phyloP scores from a whole-genome alignment of 352 stramenopile genomes.

The Phytophthora sp. region DNA sequence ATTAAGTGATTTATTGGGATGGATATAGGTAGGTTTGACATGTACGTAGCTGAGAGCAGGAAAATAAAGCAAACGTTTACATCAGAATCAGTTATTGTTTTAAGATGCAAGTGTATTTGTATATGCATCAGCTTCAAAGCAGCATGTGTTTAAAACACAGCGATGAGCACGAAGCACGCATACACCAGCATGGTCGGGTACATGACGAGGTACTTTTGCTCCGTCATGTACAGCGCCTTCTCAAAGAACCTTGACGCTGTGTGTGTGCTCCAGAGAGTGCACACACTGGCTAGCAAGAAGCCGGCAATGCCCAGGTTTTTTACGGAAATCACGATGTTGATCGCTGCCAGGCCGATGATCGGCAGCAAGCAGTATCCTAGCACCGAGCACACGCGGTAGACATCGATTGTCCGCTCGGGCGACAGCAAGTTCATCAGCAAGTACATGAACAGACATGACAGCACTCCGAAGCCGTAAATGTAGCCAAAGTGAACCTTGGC shows the following conservation, averaged over 20 bases:
- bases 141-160: constrained; percentile 97
- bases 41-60: constrained; percentile 34
- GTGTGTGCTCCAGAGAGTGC: constrained; percentile 95
- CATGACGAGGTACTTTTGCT: constrained; percentile 97
- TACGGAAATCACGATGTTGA: constrained; percentile 93
- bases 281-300: constrained; percentile 86
- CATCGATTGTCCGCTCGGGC: constrained; percentile 84
- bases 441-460: constrained; percentile 96
- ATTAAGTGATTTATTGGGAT: constrained; percentile 40
- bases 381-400: constrained; percentile 95
- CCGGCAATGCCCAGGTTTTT: constrained; percentile 79
- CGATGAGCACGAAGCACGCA: constrained; percentile 98
- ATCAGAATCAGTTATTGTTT: background rate
- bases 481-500: constrained; percentile 98
- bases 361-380: constrained; percentile 98
- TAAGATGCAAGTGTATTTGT: constrained; percentile 9
- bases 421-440: constrained; percentile 97
- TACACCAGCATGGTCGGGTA: constrained; percentile 98
- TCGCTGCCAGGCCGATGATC: constrained; percentile 94
- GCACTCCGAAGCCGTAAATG: constrained; percentile 98
- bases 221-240: constrained; percentile 93
- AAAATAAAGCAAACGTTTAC: constrained; percentile 33
- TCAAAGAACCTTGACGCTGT: constrained; percentile 96
- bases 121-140: too few relatives aligned
- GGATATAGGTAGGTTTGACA: constrained; percentile 38